Evolutionary conservation across 2,329 filamentous ascomycete genomes (phyloP), one percentile per base, ranked within the genome.

Genomic region (Byssoonygena ceratinophila): DNA sequence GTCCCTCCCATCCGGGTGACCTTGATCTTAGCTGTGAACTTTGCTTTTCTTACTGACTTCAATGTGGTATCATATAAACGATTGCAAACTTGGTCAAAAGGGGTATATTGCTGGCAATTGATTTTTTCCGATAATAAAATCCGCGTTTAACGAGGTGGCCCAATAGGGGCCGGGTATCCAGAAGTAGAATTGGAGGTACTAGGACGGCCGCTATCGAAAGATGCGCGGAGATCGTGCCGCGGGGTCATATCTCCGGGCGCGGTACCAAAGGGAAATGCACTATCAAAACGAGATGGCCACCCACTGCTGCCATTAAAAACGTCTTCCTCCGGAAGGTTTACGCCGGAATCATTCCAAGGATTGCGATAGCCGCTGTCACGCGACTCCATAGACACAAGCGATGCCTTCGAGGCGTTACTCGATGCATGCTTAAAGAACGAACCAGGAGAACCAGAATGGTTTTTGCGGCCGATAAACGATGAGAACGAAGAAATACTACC

Each of bases 301-400:
- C 71, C 72, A 64, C 69, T 76, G 65, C 80, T 79, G 61, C 80
- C 80, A 59, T 81, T 80, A 67, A 78, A 75, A 53, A 71, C 63
- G 61, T 96, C 89, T 59, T 95, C 88, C 63, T 96, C 91, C 57
- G 86, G 78, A 60, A 96, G 81, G 67, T 96, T 96, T 66, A 96
- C 89, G 63, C 90, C 91, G 65, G 88, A 94, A 68, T 97, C 91
- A 68, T 96, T 96, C 91, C 91, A 97, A 57, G 90, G 90, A 72
- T 96, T 95, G 70, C 90, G 86, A 69, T 95, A 94, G 60, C 88
- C 88, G 74, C 89, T 95, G 66, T 91, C 86, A 32, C 89, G 89
- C 46, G 90, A 96, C 71, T 97, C 91, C 68, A 96, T 90, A 57
- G 89, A 95, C 61, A 94, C 90, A 60, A 97, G 82, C 31, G 91